Evolutionary conservation across 2,329 filamentous ascomycete species (phyloP).

Genomic region (Corynespora cassiicola): DNA sequence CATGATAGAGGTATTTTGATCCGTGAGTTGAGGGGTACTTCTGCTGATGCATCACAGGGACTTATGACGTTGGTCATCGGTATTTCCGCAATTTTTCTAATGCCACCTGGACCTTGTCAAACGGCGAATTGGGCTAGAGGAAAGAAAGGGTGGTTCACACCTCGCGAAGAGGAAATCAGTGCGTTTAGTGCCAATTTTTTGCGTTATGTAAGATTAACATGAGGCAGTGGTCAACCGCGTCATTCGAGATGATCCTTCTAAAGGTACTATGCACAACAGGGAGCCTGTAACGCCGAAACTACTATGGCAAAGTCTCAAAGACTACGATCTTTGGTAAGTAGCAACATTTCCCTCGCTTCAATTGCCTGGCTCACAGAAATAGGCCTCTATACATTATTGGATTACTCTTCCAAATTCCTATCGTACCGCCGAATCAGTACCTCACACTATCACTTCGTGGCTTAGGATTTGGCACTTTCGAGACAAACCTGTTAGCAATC

Average conservation of each 20-base stretch:
- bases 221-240: conserved; percentile 32
- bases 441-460: conserved; percentile 24
- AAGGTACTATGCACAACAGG: conserved; percentile 32
- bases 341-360: no score
- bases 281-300: conserved; percentile 25
- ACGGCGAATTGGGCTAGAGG: conserved; percentile 36
- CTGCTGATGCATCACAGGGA: conserved; percentile 15
- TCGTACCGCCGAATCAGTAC: conserved; percentile 22
- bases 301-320: conserved; percentile 24
- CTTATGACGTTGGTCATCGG: conserved; percentile 22
- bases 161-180: conserved; percentile 27
- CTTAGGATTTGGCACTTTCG: conserved; percentile 34
- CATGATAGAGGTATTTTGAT: conserved; percentile 51
- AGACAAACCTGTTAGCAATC: conserved; percentile 69
- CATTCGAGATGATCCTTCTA: conserved; percentile 29
- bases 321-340: conserved; percentile 28
- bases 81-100: conserved; percentile 20
- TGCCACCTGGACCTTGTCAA: conserved; percentile 30
- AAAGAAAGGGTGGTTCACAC: conserved; percentile 33
- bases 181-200: no score
- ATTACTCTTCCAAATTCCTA: conserved; percentile 25
- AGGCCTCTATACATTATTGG: conserved; percentile 28
- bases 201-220: no score
- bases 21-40: conserved; percentile 40
- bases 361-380: no score